phyloP scores from a whole-genome alignment of 805 yeast genomes.

The Blastobotrys robertii region DNA sequence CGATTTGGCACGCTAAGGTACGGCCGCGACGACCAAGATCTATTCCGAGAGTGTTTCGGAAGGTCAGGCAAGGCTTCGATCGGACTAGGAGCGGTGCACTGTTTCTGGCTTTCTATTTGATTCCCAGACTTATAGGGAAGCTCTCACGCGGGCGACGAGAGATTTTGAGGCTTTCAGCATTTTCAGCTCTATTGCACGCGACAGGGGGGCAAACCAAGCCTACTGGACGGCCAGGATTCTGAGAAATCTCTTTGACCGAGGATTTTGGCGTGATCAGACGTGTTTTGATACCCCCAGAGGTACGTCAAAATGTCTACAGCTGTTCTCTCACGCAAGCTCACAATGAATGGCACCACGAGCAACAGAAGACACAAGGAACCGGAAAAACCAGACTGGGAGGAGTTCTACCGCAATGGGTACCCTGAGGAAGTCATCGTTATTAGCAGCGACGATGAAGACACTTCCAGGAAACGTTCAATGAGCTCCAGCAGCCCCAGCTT shows the following conservation, averaged over 20 bases:
- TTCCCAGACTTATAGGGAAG: no score
- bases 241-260: no score
- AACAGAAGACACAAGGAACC: slow-evolving; percentile 40
- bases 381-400: slow-evolving; percentile 44
- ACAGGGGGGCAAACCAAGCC: no score
- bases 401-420: slow-evolving; percentile 24
- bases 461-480: slow-evolving; percentile 3
- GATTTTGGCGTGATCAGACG: no score
- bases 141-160: no score
- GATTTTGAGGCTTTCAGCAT: no score
- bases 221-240: no score
- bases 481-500: no score
- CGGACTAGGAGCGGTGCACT: background rate
- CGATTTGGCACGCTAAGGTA: no score
- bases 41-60: no score
- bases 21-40: no score
- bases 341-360: slow-evolving; percentile 67
- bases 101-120: background rate
- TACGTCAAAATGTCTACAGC: background rate
- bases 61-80: background rate
- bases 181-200: no score
- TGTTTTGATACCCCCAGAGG: background rate
- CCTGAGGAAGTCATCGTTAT: slow-evolving; percentile 28
- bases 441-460: slow-evolving; percentile 19
- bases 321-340: slow-evolving; percentile 29